Evolutionary conservation across 257 asterid species (phyloP).

Genomic region (Ballota nigra): DNA sequence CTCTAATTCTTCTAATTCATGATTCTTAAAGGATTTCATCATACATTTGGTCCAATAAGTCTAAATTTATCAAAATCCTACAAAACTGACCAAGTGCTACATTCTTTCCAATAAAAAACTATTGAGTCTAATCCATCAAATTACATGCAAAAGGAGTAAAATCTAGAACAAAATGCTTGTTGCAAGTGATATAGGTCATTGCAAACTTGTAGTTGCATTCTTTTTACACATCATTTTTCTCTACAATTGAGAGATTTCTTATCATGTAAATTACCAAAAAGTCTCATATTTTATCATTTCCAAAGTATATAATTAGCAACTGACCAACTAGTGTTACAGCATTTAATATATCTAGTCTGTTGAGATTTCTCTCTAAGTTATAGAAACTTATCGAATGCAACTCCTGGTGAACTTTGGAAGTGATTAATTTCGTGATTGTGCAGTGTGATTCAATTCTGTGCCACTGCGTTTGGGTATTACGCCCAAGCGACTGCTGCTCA

Average conservation of each 20-base stretch:
- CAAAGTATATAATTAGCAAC: background rate
- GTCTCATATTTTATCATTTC: background rate
- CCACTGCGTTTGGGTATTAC: slow-evolving; percentile 94
- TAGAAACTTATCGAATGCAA: background rate
- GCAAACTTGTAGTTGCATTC: slow-evolving; percentile 16
- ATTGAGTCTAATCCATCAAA: background rate
- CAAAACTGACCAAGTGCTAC: background rate
- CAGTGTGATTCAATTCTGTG: slow-evolving; percentile 99
- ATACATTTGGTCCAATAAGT: background rate
- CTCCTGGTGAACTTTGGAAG: slow-evolving; percentile 16
- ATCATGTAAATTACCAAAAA: background rate
- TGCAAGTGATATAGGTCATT: background rate
- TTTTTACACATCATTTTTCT: background rate
- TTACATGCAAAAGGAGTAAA: background rate
- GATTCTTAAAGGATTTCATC: background rate
- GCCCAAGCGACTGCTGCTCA: slow-evolving; percentile 99
- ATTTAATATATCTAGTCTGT: background rate
- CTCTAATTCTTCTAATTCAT: background rate
- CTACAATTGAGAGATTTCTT: background rate
- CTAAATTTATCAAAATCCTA: background rate
- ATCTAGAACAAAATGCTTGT: background rate
- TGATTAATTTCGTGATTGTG: slow-evolving; percentile 24
- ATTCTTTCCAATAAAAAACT: background rate
- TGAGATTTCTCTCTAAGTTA: background rate
- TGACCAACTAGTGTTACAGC: background rate